phyloP scores from a whole-genome alignment of 2,329 filamentous ascomycete species.

The Aureobasidium sp. region DNA sequence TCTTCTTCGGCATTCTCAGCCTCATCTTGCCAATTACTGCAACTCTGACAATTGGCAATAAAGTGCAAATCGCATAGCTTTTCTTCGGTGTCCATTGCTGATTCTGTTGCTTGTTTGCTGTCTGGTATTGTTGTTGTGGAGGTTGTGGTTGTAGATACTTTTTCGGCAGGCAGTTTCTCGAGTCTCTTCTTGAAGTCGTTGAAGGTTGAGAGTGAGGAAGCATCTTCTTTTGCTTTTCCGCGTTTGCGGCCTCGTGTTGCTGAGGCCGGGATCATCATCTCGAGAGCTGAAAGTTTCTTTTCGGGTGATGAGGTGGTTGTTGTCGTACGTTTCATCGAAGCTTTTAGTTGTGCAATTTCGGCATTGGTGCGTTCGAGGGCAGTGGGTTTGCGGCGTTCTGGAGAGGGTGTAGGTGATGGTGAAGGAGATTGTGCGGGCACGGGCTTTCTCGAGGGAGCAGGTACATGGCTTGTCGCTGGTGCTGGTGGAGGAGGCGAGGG shows the following conservation, averaged over 20 bases:
- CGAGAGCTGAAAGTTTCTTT: conserved; percentile 58
- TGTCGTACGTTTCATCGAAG: conserved; percentile 61
- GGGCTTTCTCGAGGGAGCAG: neutral
- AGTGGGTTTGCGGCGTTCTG: conserved; percentile 14
- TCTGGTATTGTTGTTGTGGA: neutral
- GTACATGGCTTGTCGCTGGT: neutral
- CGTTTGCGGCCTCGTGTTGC: conserved; percentile 65
- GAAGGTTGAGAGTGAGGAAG: conserved; percentile 59
- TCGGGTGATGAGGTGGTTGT: conserved; percentile 27
- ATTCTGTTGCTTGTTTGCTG: conserved; percentile 12
- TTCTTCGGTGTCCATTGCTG: conserved; percentile 57
- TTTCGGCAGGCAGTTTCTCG: conserved; percentile 33
- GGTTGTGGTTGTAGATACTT: neutral
- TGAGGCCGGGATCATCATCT: conserved; percentile 65
- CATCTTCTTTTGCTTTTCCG: conserved; percentile 42
- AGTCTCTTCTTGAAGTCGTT: conserved; percentile 74
- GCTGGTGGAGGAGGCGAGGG: neutral
- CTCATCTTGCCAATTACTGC: conserved; percentile 70
- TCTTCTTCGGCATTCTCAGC: conserved; percentile 49
- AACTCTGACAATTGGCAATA: conserved; percentile 90
- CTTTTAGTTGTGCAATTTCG: conserved; percentile 71
- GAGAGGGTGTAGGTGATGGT: conserved; percentile 25
- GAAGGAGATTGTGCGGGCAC: conserved; percentile 16
- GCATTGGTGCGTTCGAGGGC: conserved; percentile 63
- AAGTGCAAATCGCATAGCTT: conserved; percentile 88